These are phyloP conservation scores for Salicornia ramosissima DNA, from an alignment of 148 eudicot species.

Conservation along the genomic window DNA sequence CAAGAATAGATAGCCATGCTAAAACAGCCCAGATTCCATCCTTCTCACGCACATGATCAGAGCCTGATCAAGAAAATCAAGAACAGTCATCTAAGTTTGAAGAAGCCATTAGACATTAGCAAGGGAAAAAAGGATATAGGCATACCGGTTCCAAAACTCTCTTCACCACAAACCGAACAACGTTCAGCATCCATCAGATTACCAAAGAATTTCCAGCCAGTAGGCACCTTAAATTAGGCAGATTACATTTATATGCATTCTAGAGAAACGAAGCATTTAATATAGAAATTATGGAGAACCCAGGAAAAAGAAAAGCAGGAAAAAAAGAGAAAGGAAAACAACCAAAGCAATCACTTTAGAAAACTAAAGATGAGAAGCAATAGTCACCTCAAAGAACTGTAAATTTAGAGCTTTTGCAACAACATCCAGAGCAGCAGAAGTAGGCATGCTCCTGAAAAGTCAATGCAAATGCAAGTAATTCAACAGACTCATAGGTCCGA, in stretches of 20 bases:
- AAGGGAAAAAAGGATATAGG: constrained; percentile 1
- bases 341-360: not conserved
- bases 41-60: constrained; percentile 93
- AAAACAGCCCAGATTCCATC: constrained; percentile 99
- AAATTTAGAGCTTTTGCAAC: constrained; percentile 77
- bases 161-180: constrained; percentile 96
- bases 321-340: not conserved
- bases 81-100: constrained; percentile 1
- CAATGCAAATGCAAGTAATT: constrained; percentile 12
- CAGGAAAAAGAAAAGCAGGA: too few relatives aligned
- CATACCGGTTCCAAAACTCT: constrained; percentile 97
- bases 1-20: constrained; percentile 92
- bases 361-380: not conserved
- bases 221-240: constrained; percentile 59
- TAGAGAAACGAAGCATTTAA: not conserved
- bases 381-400: constrained; percentile 85
- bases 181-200: constrained; percentile 95
- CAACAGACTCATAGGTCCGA: not conserved
- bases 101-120: not conserved
- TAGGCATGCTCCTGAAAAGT: constrained; percentile 92
- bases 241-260: not conserved
- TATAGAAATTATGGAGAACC: too few relatives aligned
- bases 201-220: constrained; percentile 99
- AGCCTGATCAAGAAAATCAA: constrained; percentile 42
- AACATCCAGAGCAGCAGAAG: constrained; percentile 97